These are phyloP conservation scores for Xenoacremonium recifei DNA, from an alignment of 2,329 filamentous ascomycete species.

Conservation along the genomic window DNA sequence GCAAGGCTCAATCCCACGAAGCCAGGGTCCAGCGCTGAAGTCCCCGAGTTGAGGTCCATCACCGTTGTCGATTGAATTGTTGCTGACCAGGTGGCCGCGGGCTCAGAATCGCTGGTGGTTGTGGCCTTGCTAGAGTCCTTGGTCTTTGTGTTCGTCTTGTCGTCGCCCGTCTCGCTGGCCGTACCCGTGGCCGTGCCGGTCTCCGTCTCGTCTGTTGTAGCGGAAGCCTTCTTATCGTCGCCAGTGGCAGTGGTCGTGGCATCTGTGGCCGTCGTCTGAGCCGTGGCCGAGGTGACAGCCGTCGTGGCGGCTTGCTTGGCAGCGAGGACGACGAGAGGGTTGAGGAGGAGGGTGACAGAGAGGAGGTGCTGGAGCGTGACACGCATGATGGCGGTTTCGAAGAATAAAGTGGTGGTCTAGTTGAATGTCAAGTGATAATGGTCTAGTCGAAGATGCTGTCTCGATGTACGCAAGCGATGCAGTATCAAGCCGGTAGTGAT, in stretches of 20 bases:
- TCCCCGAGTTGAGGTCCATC: slow-evolving; percentile 20
- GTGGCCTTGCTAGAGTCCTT: slow-evolving; percentile 9
- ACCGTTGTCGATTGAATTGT: slow-evolving; percentile 16
- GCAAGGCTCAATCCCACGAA: slow-evolving; percentile 22
- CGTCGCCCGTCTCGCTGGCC: slow-evolving; percentile 7
- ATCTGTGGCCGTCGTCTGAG: slow-evolving; percentile 11
- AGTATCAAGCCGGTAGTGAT: too few species aligned
- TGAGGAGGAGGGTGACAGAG: slow-evolving; percentile 22
- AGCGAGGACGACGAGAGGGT: slow-evolving; percentile 15
- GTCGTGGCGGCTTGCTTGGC: slow-evolving; percentile 9
- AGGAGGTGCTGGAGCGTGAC: slow-evolving; percentile 25
- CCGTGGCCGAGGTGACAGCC: slow-evolving; percentile 10
- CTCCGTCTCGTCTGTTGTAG: slow-evolving; percentile 11
- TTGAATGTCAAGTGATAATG: too few species aligned
- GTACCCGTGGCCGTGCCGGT: slow-evolving; percentile 6
- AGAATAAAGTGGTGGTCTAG: too few species aligned
- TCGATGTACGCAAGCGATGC: slow-evolving; percentile 1
- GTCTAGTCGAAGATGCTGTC: too few species aligned
- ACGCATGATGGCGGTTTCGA: slow-evolving; percentile 19
- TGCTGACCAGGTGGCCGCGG: slow-evolving; percentile 18
- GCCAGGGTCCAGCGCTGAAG: slow-evolving; percentile 18
- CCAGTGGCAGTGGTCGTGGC: slow-evolving; percentile 10
- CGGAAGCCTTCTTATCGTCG: slow-evolving; percentile 11
- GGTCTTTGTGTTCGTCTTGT: slow-evolving; percentile 6
- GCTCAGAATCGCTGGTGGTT: slow-evolving; percentile 8